These are phyloP conservation scores for Saccharomycopsis sp. DNA, from an alignment of 805 yeast genomes.

Conservation along the genomic window DNA sequence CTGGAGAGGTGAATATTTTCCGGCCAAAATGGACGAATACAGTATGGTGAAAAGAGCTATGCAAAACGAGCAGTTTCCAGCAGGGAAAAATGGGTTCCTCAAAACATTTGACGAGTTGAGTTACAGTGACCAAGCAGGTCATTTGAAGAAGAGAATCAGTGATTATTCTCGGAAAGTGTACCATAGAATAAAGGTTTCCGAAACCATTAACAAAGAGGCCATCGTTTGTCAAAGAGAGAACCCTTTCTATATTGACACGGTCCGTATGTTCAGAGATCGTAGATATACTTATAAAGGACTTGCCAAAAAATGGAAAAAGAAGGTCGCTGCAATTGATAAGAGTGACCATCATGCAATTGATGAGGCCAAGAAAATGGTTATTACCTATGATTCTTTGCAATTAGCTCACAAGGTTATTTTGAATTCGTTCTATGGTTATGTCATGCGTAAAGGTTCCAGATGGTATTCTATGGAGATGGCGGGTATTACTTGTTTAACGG, in stretches of 20 bases:
- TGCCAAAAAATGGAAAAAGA: conserved; percentile 91
- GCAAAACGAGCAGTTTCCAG: conserved; percentile 69
- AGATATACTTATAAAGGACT: conserved; percentile 92
- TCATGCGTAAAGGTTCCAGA: conserved; percentile 97
- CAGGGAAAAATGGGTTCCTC: conserved; percentile 26
- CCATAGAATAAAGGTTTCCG: conserved; percentile 71
- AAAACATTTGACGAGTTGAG: conserved; percentile 68
- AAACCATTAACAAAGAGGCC: conserved; percentile 83
- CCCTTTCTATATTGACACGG: conserved; percentile 94
- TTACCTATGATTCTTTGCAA: conserved; percentile 90
- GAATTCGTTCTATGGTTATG: conserved; percentile 96
- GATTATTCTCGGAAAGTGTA: conserved; percentile 85
- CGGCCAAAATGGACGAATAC: conserved; percentile 88
- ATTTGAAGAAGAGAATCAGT: conserved; percentile 67
- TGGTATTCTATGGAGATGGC: conserved; percentile 99
- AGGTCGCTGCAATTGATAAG: conserved; percentile 46
- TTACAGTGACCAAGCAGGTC: conserved; percentile 67
- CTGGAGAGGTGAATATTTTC: conserved; percentile 96
- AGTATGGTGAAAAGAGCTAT: conserved; percentile 81
- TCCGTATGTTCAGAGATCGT: conserved; percentile 88
- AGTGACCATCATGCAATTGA: conserved; percentile 59
- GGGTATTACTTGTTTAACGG: conserved; percentile 96
- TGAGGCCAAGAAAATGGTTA: conserved; percentile 91
- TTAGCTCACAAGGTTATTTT: conserved; percentile 94
- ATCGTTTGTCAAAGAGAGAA: conserved; percentile 96